phyloP scores from a whole-genome alignment of 192 early-diverging fungal genomes.

The Entomortierella lignicola region DNA sequence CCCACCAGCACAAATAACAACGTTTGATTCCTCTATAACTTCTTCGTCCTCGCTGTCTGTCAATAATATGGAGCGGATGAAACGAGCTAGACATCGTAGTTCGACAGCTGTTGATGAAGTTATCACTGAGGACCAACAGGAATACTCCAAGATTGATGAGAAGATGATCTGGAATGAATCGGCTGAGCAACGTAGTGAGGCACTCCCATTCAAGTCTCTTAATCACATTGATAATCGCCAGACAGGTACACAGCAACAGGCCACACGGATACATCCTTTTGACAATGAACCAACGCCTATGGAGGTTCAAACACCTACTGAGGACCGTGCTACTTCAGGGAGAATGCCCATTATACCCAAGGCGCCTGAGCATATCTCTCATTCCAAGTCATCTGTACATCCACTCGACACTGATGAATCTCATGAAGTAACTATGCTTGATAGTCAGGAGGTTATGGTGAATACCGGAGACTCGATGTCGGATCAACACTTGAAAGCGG shows the following conservation, averaged over 20 bases:
- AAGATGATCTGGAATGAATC: conserved; percentile 3
- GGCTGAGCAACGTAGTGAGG: background rate
- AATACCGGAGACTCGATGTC: background rate
- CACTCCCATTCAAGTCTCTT: background rate
- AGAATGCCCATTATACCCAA: conserved; percentile 7
- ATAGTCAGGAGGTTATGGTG: background rate
- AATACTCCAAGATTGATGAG: background rate
- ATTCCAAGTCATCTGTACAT: conserved; percentile 28
- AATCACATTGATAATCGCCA: background rate
- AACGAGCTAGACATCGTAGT: conserved; percentile 31
- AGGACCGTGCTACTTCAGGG: background rate
- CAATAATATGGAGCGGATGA: conserved; percentile 24
- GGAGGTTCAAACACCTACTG: background rate
- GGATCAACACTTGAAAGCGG: background rate
- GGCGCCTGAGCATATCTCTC: background rate
- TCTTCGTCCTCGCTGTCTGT: conserved; percentile 13
- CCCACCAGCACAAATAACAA: conserved; percentile 12
- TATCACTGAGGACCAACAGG: background rate
- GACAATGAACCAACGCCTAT: conserved; percentile 16
- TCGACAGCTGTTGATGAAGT: background rate
- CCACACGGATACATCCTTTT: conserved; percentile 30
- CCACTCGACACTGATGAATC: conserved; percentile 19
- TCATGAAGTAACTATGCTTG: background rate
- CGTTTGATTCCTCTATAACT: conserved; percentile 12
- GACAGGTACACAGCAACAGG: background rate